Conservation (phyloP, 768 basidiomycete genomes). For the Daedaleopsis nitida region DNA sequence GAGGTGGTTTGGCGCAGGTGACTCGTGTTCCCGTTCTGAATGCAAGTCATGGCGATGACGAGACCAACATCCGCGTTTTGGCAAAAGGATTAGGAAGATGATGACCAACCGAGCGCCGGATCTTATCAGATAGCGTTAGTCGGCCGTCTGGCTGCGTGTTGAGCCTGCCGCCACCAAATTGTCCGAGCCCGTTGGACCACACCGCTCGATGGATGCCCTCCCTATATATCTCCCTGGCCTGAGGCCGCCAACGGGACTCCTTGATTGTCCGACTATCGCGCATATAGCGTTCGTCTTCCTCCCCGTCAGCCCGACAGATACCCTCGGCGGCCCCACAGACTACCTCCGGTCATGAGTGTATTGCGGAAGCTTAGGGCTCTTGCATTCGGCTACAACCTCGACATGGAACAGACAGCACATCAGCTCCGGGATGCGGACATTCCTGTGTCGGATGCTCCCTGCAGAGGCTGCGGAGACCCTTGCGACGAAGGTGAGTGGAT, state of each 20-base stretch:
- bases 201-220: not conserved
- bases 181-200: not conserved
- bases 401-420: conserved; percentile 43
- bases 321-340: not conserved
- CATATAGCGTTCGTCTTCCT: not conserved
- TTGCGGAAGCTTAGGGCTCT: conserved; percentile 30
- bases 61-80: not conserved
- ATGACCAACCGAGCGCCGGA: not conserved
- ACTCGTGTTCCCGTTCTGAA: too few relatives aligned
- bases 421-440: conserved; percentile 59
- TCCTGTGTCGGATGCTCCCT: conserved; percentile 68
- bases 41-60: not conserved
- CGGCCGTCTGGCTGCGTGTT: not conserved
- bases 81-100: not conserved
- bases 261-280: not conserved
- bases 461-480: conserved; percentile 74
- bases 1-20: too few relatives aligned
- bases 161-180: not conserved
- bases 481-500: conserved; percentile 63
- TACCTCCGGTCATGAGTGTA: conserved; percentile 19
- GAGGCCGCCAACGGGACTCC: not conserved
- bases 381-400: conserved; percentile 30
- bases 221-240: not conserved
- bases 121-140: not conserved
- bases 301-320: not conserved